Evolutionary conservation across 2,329 filamentous ascomycete genomes (phyloP).

Genomic region (Venturia oleaginea): DNA sequence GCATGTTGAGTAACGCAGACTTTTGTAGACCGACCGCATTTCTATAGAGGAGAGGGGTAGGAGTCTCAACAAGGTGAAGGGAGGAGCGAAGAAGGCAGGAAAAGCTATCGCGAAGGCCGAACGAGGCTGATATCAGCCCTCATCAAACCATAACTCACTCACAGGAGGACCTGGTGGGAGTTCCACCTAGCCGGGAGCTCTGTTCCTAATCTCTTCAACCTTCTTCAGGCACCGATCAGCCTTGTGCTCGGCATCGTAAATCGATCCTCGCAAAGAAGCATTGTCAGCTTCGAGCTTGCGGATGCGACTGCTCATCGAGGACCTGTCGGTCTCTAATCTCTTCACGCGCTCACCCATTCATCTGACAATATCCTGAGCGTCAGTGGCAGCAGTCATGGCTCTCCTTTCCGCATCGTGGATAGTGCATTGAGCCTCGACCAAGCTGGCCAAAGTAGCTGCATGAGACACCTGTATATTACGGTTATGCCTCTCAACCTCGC

Average conservation of each 20-base stretch:
- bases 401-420: not conserved
- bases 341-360: not conserved
- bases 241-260: not conserved
- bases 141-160: not conserved
- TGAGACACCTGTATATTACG: not conserved
- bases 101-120: not conserved
- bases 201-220: not conserved
- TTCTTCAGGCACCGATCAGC: not conserved
- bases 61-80: too few species aligned
- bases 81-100: not conserved
- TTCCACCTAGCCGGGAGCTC: not conserved
- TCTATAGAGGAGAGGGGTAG: too few species aligned
- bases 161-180: not conserved
- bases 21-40: too few species aligned
- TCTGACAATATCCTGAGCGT: not conserved
- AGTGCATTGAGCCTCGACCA: not conserved
- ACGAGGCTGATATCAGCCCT: not conserved
- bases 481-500: not conserved
- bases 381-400: not conserved
- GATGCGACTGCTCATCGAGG: not conserved
- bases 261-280: not conserved
- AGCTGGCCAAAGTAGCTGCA: not conserved
- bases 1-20: too few species aligned
- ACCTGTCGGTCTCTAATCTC: not conserved
- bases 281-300: not conserved